A percentile compares a stretch with the other conserved stretches of the same genome.
These are phyloP conservation scores for Psidium friedrichsthalianum DNA, from an alignment of 345 rosid genomes.

Conservation along the genomic window DNA sequence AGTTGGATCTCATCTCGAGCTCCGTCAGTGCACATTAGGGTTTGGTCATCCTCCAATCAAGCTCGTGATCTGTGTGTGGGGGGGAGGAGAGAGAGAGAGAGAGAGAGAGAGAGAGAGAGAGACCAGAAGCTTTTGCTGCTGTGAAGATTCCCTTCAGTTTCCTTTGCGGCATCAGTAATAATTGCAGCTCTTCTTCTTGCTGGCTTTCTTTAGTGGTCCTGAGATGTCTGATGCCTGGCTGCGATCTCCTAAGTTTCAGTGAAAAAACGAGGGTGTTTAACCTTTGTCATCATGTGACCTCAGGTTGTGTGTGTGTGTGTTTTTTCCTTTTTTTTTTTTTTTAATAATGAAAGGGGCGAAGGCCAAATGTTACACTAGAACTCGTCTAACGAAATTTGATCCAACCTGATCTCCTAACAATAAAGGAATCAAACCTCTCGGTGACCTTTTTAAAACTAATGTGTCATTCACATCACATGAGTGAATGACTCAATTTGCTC, in stretches of 20 bases:
- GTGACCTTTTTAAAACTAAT: no score
- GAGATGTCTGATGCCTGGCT: not conserved
- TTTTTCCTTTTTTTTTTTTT: no score
- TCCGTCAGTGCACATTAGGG: not conserved
- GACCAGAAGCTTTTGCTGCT: not conserved
- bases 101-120: not conserved
- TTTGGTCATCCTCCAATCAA: not conserved
- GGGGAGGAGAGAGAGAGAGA: no score
- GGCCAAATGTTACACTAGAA: no score
- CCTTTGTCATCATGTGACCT: not conserved
- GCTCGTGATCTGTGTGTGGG: not conserved
- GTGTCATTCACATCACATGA: no score
- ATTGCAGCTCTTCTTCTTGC: not conserved
- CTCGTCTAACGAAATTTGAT: no score
- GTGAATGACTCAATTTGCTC: no score
- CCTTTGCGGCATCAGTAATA: not conserved
- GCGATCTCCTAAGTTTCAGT: not conserved
- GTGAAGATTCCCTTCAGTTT: not conserved
- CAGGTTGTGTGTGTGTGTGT: not conserved
- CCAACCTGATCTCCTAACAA: no score
- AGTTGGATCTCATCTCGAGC: not conserved
- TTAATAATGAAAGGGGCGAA: no score
- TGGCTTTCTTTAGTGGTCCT: not conserved
- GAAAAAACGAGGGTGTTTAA: not conserved
- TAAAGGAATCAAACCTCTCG: no score